Evolutionary conservation across 139 green algal species (phyloP).

Genomic region (Volvox reticuliferus): DNA sequence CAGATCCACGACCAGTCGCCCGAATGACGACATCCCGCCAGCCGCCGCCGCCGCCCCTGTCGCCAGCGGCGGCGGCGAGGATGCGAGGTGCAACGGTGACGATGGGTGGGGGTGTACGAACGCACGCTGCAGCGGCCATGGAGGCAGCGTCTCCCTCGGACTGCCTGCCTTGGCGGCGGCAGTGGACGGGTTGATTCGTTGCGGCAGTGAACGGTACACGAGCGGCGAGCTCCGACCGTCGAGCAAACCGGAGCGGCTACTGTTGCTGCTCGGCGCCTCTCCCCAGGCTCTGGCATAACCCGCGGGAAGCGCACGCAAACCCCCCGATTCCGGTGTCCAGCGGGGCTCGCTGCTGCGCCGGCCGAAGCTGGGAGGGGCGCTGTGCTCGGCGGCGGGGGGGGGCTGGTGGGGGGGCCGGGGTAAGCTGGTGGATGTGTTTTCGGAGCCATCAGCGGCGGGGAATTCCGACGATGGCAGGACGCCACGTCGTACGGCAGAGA

Average conservation of each 20-base stretch:
- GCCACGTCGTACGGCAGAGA: neutral
- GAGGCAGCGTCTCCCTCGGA: slow-evolving; percentile 25
- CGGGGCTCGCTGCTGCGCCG: neutral
- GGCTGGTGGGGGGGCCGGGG: neutral
- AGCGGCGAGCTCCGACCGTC: neutral
- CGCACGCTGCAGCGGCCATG: slow-evolving; percentile 39
- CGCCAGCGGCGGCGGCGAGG: neutral
- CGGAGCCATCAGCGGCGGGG: neutral
- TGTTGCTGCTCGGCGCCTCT: neutral
- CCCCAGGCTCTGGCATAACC: slow-evolving; percentile 16
- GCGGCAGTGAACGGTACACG: slow-evolving; percentile 3
- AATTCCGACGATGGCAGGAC: neutral
- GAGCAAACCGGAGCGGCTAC: neutral
- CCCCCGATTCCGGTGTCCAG: neutral
- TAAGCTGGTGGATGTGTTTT: too few species aligned
- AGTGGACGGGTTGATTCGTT: neutral
- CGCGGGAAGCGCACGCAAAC: neutral
- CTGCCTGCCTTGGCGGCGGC: slow-evolving; percentile 37
- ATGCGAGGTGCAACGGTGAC: neutral
- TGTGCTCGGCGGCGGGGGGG: neutral
- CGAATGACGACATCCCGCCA: too few species aligned
- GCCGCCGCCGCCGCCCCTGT: too few species aligned
- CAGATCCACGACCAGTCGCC: neutral
- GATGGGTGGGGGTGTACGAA: slow-evolving; percentile 19
- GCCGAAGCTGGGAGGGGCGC: neutral